Percentiles rank a stretch among this genome's conserved stretches.
Conservation (phyloP, 495 filamentous ascomycete genomes). For the Articulospora tetracladia region DNA sequence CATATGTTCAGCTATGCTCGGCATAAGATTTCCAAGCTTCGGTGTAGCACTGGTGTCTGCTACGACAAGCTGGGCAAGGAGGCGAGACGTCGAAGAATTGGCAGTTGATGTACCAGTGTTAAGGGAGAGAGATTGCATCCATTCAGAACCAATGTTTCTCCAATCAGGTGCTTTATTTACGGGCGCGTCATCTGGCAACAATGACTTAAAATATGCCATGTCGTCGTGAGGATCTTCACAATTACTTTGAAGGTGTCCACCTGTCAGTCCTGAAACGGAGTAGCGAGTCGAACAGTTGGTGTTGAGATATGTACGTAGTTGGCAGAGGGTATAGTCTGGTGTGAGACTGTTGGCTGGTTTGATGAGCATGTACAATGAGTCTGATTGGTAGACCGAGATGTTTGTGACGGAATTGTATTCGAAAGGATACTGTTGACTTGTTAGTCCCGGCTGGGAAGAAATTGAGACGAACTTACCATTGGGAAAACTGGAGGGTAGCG, state of each 20-base stretch:
- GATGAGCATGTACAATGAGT: slow-evolving; percentile 62
- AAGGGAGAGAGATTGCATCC: slow-evolving; percentile 53
- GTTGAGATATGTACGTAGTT: slow-evolving; percentile 52
- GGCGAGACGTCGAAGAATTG: slow-evolving; percentile 57
- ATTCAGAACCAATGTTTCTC: slow-evolving; percentile 53
- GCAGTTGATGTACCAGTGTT: slow-evolving; percentile 54
- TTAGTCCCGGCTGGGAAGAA: neutral
- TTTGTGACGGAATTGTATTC: slow-evolving; percentile 66
- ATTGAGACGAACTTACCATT: slow-evolving; percentile 30
- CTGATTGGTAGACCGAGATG: slow-evolving; percentile 33
- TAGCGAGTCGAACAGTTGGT: slow-evolving; percentile 61
- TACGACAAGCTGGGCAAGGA: slow-evolving; percentile 39
- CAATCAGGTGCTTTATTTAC: slow-evolving; percentile 43
- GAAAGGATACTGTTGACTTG: slow-evolving; percentile 38
- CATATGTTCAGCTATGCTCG: slow-evolving; percentile 62
- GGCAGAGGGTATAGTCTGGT: slow-evolving; percentile 56
- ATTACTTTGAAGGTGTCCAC: slow-evolving; percentile 45
- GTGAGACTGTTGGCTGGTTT: slow-evolving; percentile 31
- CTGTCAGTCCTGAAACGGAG: slow-evolving; percentile 50
- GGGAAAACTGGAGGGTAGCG: slow-evolving; percentile 60
- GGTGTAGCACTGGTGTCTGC: slow-evolving; percentile 13
- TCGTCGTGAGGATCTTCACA: slow-evolving; percentile 53
- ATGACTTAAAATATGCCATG: slow-evolving; percentile 45
- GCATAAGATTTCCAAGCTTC: slow-evolving; percentile 34
- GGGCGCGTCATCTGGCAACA: slow-evolving; percentile 27